Conservation (phyloP, 768 basidiomycete genomes). For the Lactarius evosmus region DNA sequence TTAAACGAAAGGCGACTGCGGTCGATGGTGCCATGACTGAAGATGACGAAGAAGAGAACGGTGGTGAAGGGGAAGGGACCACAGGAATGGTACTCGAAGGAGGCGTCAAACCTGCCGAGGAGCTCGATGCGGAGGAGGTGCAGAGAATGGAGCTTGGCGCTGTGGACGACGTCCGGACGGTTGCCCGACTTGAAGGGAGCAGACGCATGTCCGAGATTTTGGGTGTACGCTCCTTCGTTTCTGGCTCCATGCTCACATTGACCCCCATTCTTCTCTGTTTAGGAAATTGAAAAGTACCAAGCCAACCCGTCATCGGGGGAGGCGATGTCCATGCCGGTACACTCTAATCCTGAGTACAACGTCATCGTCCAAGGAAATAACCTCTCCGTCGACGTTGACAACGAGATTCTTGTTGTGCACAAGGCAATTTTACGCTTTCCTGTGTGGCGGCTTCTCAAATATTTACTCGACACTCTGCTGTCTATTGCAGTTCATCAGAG, state of each 20-base stretch:
- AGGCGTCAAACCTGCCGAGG: conserved; percentile 90
- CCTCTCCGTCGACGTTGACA: conserved; percentile 95
- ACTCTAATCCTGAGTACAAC: conserved; percentile 92
- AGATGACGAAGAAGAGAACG: conserved; percentile 47
- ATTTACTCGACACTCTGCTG: conserved; percentile 27
- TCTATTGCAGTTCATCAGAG: conserved; percentile 80
- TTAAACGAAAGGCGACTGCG: conserved; percentile 62
- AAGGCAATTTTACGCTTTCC: conserved; percentile 53
- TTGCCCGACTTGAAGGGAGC: conserved; percentile 87
- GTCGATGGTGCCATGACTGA: conserved; percentile 59
- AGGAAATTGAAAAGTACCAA: conserved; percentile 91
- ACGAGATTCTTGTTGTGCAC: conserved; percentile 95
- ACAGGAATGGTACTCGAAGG: conserved; percentile 75
- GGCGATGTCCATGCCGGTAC: conserved; percentile 73
- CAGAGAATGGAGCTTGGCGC: conserved; percentile 87
- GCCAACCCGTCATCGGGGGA: conserved; percentile 74
- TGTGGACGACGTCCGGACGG: conserved; percentile 81
- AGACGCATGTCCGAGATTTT: conserved; percentile 86
- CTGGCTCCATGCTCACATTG: neutral
- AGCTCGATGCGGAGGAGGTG: conserved; percentile 91
- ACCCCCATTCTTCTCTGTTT: conserved; percentile 8
- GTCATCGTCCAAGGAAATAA: conserved; percentile 98
- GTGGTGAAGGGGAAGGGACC: conserved; percentile 39
- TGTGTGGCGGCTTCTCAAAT: conserved; percentile 14
- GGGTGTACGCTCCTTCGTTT: conserved; percentile 46